Evolutionary conservation across 768 basidiomycete species (phyloP).

Genomic region (Mycena vulgaris): DNA sequence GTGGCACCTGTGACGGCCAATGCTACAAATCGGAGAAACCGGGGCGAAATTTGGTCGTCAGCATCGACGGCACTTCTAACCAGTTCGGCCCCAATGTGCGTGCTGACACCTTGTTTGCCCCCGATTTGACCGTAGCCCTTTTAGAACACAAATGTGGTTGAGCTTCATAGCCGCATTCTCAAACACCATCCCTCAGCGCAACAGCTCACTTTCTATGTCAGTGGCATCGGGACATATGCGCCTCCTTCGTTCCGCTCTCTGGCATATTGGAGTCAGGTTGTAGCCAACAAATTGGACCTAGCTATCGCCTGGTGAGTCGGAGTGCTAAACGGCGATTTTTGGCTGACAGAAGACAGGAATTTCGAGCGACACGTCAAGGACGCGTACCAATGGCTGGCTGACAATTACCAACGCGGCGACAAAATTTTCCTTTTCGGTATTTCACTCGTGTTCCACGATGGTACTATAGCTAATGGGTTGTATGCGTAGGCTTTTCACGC

Average conservation of each 20-base stretch:
- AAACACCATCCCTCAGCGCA: conserved; percentile 25
- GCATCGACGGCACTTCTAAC: too few species aligned
- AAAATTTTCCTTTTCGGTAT: conserved; percentile 20
- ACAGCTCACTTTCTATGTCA: conserved; percentile 9
- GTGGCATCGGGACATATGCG: conserved; percentile 22
- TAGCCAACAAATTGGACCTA: conserved; percentile 8
- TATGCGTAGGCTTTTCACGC: conserved; percentile 18
- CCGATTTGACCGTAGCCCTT: not conserved
- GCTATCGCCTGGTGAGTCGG: conserved; percentile 9
- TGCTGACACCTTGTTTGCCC: too few species aligned
- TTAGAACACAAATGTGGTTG: conserved; percentile 54
- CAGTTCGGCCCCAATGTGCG: too few species aligned
- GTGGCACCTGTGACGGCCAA: too few species aligned
- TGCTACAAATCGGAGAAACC: too few species aligned
- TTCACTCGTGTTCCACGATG: not conserved
- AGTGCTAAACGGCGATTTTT: not conserved
- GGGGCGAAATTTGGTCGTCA: too few species aligned
- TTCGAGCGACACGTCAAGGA: not conserved
- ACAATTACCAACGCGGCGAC: conserved; percentile 17
- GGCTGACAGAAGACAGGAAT: not conserved
- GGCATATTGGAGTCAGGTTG: not conserved
- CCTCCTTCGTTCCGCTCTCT: not conserved
- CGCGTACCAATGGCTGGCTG: conserved; percentile 13
- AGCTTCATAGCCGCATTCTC: conserved; percentile 44
- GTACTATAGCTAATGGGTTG: not conserved